Evolutionary conservation across 2,329 filamentous ascomycete genomes (phyloP).

Genomic region (Acrocalymma vagum): DNA sequence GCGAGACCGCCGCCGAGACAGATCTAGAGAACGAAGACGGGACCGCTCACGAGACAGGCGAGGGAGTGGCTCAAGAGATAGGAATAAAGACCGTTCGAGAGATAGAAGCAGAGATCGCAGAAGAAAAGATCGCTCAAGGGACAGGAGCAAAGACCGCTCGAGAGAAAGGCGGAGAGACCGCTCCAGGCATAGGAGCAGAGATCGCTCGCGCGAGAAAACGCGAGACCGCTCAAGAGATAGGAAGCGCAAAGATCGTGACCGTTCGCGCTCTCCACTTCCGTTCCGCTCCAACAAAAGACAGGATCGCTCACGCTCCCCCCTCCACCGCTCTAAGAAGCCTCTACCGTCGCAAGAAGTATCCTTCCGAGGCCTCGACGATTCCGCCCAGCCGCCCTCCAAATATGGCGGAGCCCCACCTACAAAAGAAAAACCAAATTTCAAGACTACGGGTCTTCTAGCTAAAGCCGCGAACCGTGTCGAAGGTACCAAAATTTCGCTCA

Average conservation of each 20-base stretch:
- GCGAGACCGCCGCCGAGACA: conserved; percentile 3
- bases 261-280: conserved; percentile 32
- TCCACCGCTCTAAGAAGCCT: conserved; percentile 51
- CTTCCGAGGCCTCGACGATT: conserved; percentile 49
- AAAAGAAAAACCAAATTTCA: conserved; percentile 90
- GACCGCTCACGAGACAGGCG: conserved; percentile 20
- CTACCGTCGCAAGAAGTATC: conserved; percentile 57
- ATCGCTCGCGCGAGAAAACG: conserved; percentile 19
- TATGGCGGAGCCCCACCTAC: conserved; percentile 53
- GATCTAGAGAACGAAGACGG: conserved; percentile 10
- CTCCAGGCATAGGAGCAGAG: conserved; percentile 16
- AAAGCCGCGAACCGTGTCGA: conserved; percentile 86
- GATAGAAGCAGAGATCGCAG: conserved; percentile 13
- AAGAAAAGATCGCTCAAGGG: conserved; percentile 23
- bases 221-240: conserved; percentile 25
- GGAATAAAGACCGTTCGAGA: conserved; percentile 12
- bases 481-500: conserved; percentile 80
- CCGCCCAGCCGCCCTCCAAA: conserved; percentile 36
- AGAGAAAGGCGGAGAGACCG: conserved; percentile 18
- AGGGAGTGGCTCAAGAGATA: conserved; percentile 18
- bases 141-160: conserved; percentile 27
- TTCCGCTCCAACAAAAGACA: too few species aligned
- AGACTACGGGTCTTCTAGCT: conserved; percentile 80
- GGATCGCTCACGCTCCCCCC: conserved; percentile 56
- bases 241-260: conserved; percentile 38